Conservation (phyloP, 1,284 basidiomycete species). For the Flammula alnicola region DNA sequence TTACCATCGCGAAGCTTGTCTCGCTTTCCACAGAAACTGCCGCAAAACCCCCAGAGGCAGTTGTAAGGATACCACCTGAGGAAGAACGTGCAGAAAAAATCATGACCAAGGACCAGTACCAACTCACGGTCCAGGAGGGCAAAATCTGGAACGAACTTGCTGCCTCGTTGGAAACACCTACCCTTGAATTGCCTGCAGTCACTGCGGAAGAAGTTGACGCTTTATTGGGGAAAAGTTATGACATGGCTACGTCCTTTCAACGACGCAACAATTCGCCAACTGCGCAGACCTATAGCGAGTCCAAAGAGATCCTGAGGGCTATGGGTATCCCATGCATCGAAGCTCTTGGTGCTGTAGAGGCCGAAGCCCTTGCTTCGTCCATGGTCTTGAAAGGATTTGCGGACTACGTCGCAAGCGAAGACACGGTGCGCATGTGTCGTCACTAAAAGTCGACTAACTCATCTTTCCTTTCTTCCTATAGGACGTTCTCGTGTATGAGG, state of each 20-base stretch:
- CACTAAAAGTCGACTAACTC: too few species aligned
- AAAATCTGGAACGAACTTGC: conserved; percentile 55
- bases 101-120: conserved; percentile 68
- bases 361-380: conserved; percentile 80
- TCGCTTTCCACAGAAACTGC: conserved; percentile 41
- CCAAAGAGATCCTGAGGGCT: conserved; percentile 63
- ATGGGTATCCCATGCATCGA: conserved; percentile 83
- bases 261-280: conserved; percentile 65
- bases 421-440: conserved; percentile 62
- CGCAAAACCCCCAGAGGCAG: conserved; percentile 16
- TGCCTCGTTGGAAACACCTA: not conserved
- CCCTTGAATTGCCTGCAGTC: conserved; percentile 1
- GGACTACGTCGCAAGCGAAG: conserved; percentile 88
- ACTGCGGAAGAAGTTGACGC: conserved; percentile 34
- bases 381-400: conserved; percentile 75
- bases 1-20: conserved; percentile 50
- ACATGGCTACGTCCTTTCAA: conserved; percentile 65
- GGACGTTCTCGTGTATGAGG: conserved; percentile 82
- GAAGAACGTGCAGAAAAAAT: conserved; percentile 47
- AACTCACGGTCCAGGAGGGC: conserved; percentile 65
- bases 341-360: conserved; percentile 72
- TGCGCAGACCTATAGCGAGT: conserved; percentile 62
- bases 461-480: conserved; percentile 30
- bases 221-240: conserved; percentile 54
- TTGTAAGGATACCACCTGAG: conserved; percentile 14